Evolutionary conservation across 495 filamentous ascomycete genomes (phyloP).

Genomic region (Hyaloscypha bicolor): DNA sequence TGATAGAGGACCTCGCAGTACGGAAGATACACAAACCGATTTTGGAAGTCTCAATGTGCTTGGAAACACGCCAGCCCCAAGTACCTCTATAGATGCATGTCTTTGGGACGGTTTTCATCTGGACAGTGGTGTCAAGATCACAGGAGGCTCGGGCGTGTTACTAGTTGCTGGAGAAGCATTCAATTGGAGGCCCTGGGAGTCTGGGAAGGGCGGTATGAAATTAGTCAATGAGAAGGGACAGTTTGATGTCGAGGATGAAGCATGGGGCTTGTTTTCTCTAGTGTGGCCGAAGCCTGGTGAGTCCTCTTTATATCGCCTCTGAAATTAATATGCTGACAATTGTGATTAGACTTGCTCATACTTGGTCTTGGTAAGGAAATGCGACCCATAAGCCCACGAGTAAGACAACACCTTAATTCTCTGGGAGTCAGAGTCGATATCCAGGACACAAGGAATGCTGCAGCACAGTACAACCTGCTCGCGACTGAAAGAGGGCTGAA

Average conservation of each 20-base stretch:
- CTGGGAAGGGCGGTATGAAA: constrained; percentile 39
- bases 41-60: constrained; percentile 78
- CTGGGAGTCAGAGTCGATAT: constrained; percentile 87
- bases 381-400: constrained; percentile 73
- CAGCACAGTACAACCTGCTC: constrained; percentile 85
- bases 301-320: background rate
- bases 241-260: constrained; percentile 72
- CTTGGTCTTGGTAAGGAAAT: constrained; percentile 79
- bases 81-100: constrained; percentile 82
- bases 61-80: constrained; percentile 70
- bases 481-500: constrained; percentile 80
- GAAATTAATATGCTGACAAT: background rate
- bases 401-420: constrained; percentile 68
- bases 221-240: constrained; percentile 77
- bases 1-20: constrained; percentile 29
- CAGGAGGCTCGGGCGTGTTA: constrained; percentile 66
- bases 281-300: constrained; percentile 91
- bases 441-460: constrained; percentile 91
- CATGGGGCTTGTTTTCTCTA: constrained; percentile 74
- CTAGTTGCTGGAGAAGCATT: constrained; percentile 87
- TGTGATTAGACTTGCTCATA: constrained; percentile 75
- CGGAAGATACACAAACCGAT: constrained; percentile 57
- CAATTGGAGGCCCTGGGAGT: constrained; percentile 78
- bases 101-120: constrained; percentile 77
- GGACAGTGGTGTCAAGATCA: constrained; percentile 72